Base-by-base conservation (phyloP, 2,329 filamentous ascomycete genomes). In the Hysterium pulicare region DNA sequence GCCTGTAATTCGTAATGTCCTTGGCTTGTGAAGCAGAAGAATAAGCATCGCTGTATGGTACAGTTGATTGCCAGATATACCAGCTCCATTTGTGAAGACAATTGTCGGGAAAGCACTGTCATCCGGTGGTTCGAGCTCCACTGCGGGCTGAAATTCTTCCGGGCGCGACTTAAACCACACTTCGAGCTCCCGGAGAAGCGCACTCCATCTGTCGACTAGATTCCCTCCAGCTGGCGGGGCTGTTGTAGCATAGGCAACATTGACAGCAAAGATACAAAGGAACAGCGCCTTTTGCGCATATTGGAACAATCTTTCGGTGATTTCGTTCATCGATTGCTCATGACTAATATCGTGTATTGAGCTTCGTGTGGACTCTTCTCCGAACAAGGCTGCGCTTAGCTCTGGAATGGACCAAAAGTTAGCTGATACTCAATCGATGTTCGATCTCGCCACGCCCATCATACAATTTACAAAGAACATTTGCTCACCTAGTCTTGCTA, bases 31-130 rank as follows among this genome's bases (percentile, higher is more conserved):
- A 42, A 73, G 73, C 15, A 81, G 66, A 42, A 81, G 58, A 0
- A 79, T 54, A 6, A 79, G 55, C 64, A 76, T 76, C 2, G 76
- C 74, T 1, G 76, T 76, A 48, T 81, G 78, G 50, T 78, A 80
- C 2, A 80, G 61, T 49, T 79, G 76, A 46, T 79, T 81, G 2
- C 68, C 68, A 2, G 72, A 66, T 3, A 67, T 55, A 0, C 67
- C 71, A 0, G 71, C 66, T 1, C 68, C 69, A 35, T 69, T 71
- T 4, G 70, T 70, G 49, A 74, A 76, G 0, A 78, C 55, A 15
- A 78, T 55, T 0, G 71, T 66, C 1, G 66, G 66, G 40, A 69
- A 70, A 0, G 61, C 37, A 21, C 20, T 35, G 3, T 44, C 35
- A 15, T 51, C 53, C 28, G 57, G 54, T 33, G 38, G 53, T 40